Percentiles rank a stretch among this genome's conserved stretches.
Conservation (phyloP, 306 rosid genomes). For the Vigna mungo region DNA sequence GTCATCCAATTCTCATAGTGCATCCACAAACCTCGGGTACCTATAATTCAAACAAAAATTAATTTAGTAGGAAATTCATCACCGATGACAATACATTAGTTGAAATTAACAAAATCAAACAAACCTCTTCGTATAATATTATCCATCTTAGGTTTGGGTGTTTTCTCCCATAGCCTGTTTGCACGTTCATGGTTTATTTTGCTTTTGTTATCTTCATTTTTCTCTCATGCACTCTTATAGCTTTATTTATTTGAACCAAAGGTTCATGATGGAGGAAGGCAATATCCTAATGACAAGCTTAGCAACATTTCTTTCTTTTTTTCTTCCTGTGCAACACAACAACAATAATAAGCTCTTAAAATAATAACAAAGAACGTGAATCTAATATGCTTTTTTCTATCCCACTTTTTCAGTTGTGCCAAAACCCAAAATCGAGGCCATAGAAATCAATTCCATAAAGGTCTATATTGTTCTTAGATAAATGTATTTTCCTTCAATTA, state of each 20-base stretch:
- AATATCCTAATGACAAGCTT: too few relatives aligned
- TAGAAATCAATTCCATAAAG: too few relatives aligned
- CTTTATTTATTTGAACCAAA: conserved; percentile 71
- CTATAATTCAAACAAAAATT: conserved; percentile 48
- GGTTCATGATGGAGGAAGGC: conserved; percentile 95
- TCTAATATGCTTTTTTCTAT: too few relatives aligned
- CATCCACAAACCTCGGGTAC: conserved; percentile 89
- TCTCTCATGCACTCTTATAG: conserved; percentile 70
- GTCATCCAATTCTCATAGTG: conserved; percentile 91
- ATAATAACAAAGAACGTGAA: too few relatives aligned
- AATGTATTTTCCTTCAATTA: too few relatives aligned
- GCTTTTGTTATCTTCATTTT: conserved; percentile 87
- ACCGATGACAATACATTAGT: not conserved
- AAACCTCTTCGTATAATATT: conserved; percentile 78
- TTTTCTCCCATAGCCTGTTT: conserved; percentile 52
- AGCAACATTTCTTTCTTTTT: too few relatives aligned
- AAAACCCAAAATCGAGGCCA: too few relatives aligned
- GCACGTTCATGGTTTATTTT: conserved; percentile 80
- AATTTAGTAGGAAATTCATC: conserved; percentile 24
- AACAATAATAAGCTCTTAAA: too few relatives aligned
- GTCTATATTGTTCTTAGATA: too few relatives aligned
- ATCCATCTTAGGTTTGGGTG: conserved; percentile 70
- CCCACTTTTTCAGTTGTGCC: too few relatives aligned
- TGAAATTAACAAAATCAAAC: conserved; percentile 24
- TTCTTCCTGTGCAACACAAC: too few relatives aligned